These are phyloP conservation scores for Tricholoma flavovirens DNA, from an alignment of 768 basidiomycete species.

Conservation along the genomic window DNA sequence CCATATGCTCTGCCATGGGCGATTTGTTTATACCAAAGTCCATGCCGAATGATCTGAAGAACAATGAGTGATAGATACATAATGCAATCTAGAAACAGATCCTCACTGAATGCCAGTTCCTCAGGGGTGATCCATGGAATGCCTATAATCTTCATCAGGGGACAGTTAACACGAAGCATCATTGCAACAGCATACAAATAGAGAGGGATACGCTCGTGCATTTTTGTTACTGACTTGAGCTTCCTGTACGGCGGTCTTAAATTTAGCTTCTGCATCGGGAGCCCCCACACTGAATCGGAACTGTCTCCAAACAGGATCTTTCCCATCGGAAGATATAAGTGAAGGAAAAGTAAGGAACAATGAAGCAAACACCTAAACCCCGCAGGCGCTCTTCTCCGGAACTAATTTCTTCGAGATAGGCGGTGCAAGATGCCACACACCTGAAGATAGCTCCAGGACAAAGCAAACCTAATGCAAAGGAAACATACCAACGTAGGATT, in stretches of 20 bases:
- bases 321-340: not conserved
- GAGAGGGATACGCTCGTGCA: slow-evolving; percentile 39
- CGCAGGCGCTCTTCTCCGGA: slow-evolving; percentile 47
- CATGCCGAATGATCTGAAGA: slow-evolving; percentile 62
- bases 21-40: slow-evolving; percentile 55
- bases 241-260: slow-evolving; percentile 36
- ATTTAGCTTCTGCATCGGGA: slow-evolving; percentile 67
- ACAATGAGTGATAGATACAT: not conserved
- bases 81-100: not conserved
- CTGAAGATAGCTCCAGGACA: slow-evolving; percentile 23
- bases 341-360: not conserved
- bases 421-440: slow-evolving; percentile 70
- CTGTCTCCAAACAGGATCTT: slow-evolving; percentile 50
- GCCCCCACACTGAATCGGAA: slow-evolving; percentile 68
- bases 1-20: slow-evolving; percentile 60
- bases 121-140: slow-evolving; percentile 61
- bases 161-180: not conserved
- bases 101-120: slow-evolving; percentile 65
- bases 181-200: slow-evolving; percentile 32
- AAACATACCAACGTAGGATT: slow-evolving; percentile 51
- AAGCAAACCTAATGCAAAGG: not conserved
- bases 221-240: slow-evolving; percentile 35
- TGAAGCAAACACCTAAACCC: slow-evolving; percentile 39
- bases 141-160: slow-evolving; percentile 33
- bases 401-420: slow-evolving; percentile 60